Base-by-base conservation (phyloP, 139 green algal genomes). In the Auxenochlorella pyrenoidosa region DNA sequence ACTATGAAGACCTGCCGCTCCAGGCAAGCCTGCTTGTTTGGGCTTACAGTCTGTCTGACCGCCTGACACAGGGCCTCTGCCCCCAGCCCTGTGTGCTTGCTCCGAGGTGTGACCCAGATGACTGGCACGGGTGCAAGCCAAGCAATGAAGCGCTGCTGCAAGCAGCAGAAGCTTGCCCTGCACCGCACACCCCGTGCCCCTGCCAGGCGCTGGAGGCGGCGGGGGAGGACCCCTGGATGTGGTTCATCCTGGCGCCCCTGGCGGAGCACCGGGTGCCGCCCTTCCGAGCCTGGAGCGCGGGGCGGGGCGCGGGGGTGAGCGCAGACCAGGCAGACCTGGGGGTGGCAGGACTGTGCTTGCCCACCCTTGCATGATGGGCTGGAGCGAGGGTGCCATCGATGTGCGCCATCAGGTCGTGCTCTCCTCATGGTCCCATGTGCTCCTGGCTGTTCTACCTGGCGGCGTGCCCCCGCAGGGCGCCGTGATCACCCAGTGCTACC, bases 401-500 rank as follows among this genome's bases (percentile, higher is more conserved):
- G n/a, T n/a, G n/a, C n/a, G n/a, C n/a, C n/a, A n/a, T n/a, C n/a
- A n/a, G n/a, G n/a, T n/a, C n/a, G n/a, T n/a, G n/a, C n/a, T n/a
- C n/a, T n/a, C n/a, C n/a, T n/a, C n/a, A n/a, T n/a, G n/a, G n/a
- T n/a, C n/a, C n/a, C n/a, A n/a, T n/a, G n/a, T n/a, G n/a, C n/a
- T n/a, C n/a, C n/a, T n/a, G n/a, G n/a, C n/a, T n/a, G n/a, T n/a
- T n/a, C n/a, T n/a, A n/a, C n/a, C n/a, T n/a, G n/a, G 66, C 28
- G 66, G 4, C 34, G 36, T 73, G 38, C 15, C 34, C 2, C 32
- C 34, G 41, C 79, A 86, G 63, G 63, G 88, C 3, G 88, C 83
- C 1, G 63, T 84, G 22, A 68, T 91, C 28, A 85, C 88, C 10
- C 73, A 91, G 73, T 91, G 88, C 83, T 86, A 60, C 80, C 75